phyloP scores from a whole-genome alignment of 2,329 filamentous ascomycete genomes.

The Fusarium lyarnte region DNA sequence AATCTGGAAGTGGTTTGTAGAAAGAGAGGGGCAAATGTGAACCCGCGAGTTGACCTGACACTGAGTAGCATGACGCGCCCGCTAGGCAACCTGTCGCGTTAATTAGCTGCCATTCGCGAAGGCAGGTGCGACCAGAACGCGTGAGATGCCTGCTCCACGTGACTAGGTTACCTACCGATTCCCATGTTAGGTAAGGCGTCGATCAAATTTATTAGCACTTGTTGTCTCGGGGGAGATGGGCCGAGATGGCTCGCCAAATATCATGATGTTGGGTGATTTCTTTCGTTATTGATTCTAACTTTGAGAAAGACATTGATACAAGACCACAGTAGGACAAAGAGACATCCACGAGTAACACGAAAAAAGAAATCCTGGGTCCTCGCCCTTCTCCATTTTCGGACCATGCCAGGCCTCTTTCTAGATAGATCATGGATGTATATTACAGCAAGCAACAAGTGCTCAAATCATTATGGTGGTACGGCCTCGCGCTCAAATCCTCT shows the following conservation, averaged over 20 bases:
- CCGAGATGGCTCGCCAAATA: slow-evolving; percentile 22
- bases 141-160: slow-evolving; percentile 40
- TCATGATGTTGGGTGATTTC: slow-evolving; percentile 9
- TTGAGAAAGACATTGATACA: background rate
- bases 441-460: slow-evolving; percentile 45
- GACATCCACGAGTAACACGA: slow-evolving; percentile 38
- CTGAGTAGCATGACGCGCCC: slow-evolving; percentile 49
- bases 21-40: slow-evolving; percentile 30
- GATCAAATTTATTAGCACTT: slow-evolving; percentile 19
- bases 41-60: slow-evolving; percentile 34
- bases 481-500: slow-evolving; percentile 22
- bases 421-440: slow-evolving; percentile 47
- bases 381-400: slow-evolving; percentile 39
- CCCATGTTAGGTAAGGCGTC: background rate
- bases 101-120: slow-evolving; percentile 45
- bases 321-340: slow-evolving; percentile 9
- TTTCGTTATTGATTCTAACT: background rate
- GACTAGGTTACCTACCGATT: slow-evolving; percentile 10
- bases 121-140: slow-evolving; percentile 33
- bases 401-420: slow-evolving; percentile 39
- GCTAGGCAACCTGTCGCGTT: slow-evolving; percentile 53
- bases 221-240: slow-evolving; percentile 24
- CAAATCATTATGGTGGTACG: slow-evolving; percentile 47
- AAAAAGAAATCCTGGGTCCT: slow-evolving; percentile 35
- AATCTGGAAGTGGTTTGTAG: slow-evolving; percentile 17